A percentile compares a stretch with the other conserved stretches of the same genome.
Conservation (phyloP, 2,329 filamentous ascomycete genomes). For the Ceratocystis cacaofunesta region DNA sequence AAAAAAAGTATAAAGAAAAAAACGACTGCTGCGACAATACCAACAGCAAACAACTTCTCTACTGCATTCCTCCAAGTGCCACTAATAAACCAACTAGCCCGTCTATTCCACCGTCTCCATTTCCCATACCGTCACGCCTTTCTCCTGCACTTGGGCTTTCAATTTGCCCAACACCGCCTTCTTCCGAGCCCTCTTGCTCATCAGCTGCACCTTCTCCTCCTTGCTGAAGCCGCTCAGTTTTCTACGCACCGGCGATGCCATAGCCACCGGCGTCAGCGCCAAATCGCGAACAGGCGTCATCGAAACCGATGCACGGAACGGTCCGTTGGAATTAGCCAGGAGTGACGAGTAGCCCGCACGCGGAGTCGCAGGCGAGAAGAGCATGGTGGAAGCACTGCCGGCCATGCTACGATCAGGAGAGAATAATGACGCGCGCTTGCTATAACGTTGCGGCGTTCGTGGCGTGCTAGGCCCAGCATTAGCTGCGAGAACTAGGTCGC, state of each 20-base stretch:
- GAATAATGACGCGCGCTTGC: slow-evolving; percentile 24
- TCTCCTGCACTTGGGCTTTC: slow-evolving; percentile 33
- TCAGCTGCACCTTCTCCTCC: slow-evolving; percentile 43
- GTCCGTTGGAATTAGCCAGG: slow-evolving; percentile 17
- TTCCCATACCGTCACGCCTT: slow-evolving; percentile 35
- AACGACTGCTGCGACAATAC: background rate
- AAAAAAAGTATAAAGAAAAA: background rate
- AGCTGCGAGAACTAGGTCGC: background rate
- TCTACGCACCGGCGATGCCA: slow-evolving; percentile 40
- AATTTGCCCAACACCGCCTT: slow-evolving; percentile 39
- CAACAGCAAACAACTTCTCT: background rate
- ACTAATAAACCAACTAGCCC: background rate
- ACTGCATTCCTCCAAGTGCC: background rate
- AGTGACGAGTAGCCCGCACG: slow-evolving; percentile 27
- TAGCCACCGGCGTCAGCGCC: slow-evolving; percentile 22
- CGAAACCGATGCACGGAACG: background rate
- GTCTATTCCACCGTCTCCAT: slow-evolving; percentile 34
- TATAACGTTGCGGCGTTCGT: slow-evolving; percentile 26
- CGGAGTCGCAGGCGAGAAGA: slow-evolving; percentile 21
- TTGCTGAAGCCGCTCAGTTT: slow-evolving; percentile 47
- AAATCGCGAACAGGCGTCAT: slow-evolving; percentile 7
- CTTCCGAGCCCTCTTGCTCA: slow-evolving; percentile 38
- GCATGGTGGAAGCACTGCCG: slow-evolving; percentile 23
- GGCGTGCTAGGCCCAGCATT: slow-evolving; percentile 29
- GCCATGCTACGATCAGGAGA: slow-evolving; percentile 28